Evolutionary conservation across 2,329 filamentous ascomycete species (phyloP).

Genomic region (Tolypocladium tropicale): DNA sequence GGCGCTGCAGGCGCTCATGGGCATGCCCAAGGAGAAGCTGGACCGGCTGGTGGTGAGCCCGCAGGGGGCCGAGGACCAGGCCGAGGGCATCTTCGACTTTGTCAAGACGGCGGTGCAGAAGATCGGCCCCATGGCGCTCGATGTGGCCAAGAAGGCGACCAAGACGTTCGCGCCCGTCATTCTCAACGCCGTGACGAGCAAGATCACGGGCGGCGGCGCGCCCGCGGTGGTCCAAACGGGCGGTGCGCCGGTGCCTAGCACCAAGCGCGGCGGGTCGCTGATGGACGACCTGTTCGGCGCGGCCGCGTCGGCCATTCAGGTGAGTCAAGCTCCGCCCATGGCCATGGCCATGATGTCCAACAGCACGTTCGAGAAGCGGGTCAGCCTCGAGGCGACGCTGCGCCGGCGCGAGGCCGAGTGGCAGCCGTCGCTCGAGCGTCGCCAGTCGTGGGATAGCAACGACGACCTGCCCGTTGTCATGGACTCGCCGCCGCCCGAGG

Average conservation of each 20-base stretch:
- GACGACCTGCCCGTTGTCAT: neutral
- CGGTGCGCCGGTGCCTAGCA: neutral
- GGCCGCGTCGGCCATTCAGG: neutral
- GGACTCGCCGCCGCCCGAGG: neutral
- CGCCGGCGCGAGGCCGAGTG: neutral
- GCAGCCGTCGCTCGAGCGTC: neutral
- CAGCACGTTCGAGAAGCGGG: neutral
- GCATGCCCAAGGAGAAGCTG: neutral
- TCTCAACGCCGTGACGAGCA: neutral
- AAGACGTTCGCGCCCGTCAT: neutral
- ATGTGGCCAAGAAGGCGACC: neutral
- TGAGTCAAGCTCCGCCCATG: neutral
- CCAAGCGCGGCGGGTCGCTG: neutral
- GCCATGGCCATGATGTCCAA: neutral
- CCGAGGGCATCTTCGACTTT: neutral
- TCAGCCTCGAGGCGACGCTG: neutral
- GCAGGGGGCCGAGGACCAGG: neutral
- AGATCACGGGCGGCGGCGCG: neutral
- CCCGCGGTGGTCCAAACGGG: neutral
- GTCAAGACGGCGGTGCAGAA: neutral
- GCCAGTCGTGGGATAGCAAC: neutral
- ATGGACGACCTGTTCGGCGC: neutral
- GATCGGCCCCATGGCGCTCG: neutral
- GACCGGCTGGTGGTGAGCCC: neutral
- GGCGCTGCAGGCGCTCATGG: slow-evolving; percentile 6